Conservation (phyloP, 768 basidiomycete species). For the Pleurotus pulmonarius region DNA sequence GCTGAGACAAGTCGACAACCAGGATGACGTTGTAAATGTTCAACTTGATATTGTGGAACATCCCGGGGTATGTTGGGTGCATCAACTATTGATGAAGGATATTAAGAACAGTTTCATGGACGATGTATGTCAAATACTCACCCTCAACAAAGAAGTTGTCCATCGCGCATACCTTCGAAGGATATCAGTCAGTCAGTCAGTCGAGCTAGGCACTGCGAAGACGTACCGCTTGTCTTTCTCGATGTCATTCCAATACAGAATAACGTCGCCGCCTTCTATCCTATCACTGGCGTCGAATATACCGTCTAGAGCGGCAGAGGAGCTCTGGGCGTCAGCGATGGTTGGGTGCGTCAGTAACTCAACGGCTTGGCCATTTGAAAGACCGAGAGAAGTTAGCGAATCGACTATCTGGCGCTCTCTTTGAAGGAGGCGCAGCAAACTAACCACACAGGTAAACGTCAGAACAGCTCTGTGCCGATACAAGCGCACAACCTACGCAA, state of each 20-base stretch:
- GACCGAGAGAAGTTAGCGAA: slow-evolving; percentile 57
- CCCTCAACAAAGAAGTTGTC: slow-evolving; percentile 46
- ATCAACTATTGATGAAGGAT: slow-evolving; percentile 21
- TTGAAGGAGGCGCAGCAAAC: slow-evolving; percentile 53
- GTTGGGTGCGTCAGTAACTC: slow-evolving; percentile 65
- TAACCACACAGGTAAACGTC: not conserved
- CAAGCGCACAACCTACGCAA: slow-evolving; percentile 25
- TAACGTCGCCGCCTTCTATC: slow-evolving; percentile 66
- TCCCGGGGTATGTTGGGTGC: slow-evolving; percentile 76
- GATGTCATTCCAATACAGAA: slow-evolving; percentile 90
- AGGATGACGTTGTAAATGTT: slow-evolving; percentile 87
- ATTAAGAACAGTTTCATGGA: not conserved
- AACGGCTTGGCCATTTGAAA: slow-evolving; percentile 64
- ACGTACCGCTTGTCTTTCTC: slow-evolving; percentile 71
- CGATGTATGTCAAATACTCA: slow-evolving; percentile 22
- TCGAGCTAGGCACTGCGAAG: slow-evolving; percentile 1
- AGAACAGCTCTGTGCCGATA: too few relatives aligned
- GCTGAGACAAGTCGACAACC: slow-evolving; percentile 73
- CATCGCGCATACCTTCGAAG: slow-evolving; percentile 45
- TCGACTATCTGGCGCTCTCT: slow-evolving; percentile 65
- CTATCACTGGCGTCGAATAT: slow-evolving; percentile 92
- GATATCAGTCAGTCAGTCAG: not conserved
- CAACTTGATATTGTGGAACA: slow-evolving; percentile 65
- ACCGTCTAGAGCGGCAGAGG: slow-evolving; percentile 53
- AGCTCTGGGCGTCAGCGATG: slow-evolving; percentile 49